Evolutionary conservation across 2,329 filamentous ascomycete genomes (phyloP).

Genomic region (Grosmannia clavigera): DNA sequence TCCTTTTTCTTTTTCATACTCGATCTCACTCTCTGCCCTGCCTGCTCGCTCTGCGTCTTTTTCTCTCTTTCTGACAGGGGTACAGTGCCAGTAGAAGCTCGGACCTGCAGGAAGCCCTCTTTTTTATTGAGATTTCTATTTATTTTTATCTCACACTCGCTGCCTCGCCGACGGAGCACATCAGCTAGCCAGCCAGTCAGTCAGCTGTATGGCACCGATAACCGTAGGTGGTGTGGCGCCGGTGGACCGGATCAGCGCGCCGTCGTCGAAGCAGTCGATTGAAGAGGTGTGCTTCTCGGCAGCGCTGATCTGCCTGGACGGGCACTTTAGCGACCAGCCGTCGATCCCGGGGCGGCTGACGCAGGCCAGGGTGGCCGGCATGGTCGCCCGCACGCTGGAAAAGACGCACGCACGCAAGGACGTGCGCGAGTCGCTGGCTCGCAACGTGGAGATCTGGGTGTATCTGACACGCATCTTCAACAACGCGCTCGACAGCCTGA

Average conservation of each 20-base stretch:
- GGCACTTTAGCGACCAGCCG: slow-evolving; percentile 44
- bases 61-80: neutral
- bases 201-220: slow-evolving; percentile 12
- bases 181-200: neutral
- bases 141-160: neutral
- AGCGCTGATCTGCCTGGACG: slow-evolving; percentile 48
- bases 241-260: slow-evolving; percentile 13
- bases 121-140: neutral
- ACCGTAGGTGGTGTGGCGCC: slow-evolving; percentile 12
- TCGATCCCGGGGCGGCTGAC: slow-evolving; percentile 42
- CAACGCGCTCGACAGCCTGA: slow-evolving; percentile 47
- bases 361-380: slow-evolving; percentile 39
- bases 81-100: no score
- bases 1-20: neutral
- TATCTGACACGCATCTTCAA: slow-evolving; percentile 50
- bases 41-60: neutral
- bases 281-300: slow-evolving; percentile 52
- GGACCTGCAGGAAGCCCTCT: neutral
- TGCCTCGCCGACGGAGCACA: neutral
- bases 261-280: slow-evolving; percentile 33
- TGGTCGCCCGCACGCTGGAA: slow-evolving; percentile 49
- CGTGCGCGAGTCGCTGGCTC: slow-evolving; percentile 48
- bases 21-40: neutral
- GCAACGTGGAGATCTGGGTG: slow-evolving; percentile 54
- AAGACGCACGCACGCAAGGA: slow-evolving; percentile 51